These are phyloP conservation scores for Oryza rufipogon DNA, from an alignment of 176 grass and related monocot genomes.

Conservation along the genomic window DNA sequence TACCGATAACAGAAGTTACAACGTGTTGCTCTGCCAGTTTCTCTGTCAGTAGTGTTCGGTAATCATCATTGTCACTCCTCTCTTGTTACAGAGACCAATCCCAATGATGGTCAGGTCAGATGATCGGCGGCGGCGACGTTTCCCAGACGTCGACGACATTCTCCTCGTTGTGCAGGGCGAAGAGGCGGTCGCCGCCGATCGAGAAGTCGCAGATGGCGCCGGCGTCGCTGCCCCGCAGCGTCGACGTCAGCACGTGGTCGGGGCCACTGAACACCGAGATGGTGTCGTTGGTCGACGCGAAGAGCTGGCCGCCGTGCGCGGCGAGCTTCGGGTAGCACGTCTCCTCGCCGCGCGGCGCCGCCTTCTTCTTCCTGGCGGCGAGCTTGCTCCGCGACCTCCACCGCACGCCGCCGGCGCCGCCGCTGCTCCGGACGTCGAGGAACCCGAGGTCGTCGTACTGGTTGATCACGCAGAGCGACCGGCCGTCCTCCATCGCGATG, in stretches of 20 bases:
- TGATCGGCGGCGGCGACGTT: conserved; percentile 65
- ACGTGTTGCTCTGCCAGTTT: neutral
- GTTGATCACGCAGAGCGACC: conserved; percentile 73
- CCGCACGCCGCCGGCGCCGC: conserved; percentile 48
- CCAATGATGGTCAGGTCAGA: conserved; percentile 33
- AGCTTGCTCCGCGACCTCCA: conserved; percentile 92
- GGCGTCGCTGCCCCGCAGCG: conserved; percentile 53
- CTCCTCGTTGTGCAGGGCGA: conserved; percentile 77
- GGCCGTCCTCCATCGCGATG: conserved; percentile 51
- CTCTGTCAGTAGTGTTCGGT: neutral
- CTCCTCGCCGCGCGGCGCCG: conserved; percentile 47
- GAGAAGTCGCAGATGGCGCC: conserved; percentile 90
- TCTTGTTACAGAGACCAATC: neutral
- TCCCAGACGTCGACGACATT: conserved; percentile 94
- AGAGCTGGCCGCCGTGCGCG: conserved; percentile 72
- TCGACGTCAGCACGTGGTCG: conserved; percentile 71
- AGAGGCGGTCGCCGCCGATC: conserved; percentile 76
- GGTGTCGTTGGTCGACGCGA: conserved; percentile 69
- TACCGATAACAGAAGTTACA: neutral
- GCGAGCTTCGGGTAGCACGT: conserved; percentile 89
- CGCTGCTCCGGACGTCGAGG: conserved; percentile 69
- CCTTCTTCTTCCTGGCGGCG: conserved; percentile 37
- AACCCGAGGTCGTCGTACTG: conserved; percentile 87
- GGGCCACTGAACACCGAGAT: conserved; percentile 85
- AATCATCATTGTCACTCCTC: neutral